A percentile compares a stretch with the other conserved stretches of the same genome.
Conservation (phyloP, 2,329 filamentous ascomycete species). For the Stagonosporopsis chrysanthemi region DNA sequence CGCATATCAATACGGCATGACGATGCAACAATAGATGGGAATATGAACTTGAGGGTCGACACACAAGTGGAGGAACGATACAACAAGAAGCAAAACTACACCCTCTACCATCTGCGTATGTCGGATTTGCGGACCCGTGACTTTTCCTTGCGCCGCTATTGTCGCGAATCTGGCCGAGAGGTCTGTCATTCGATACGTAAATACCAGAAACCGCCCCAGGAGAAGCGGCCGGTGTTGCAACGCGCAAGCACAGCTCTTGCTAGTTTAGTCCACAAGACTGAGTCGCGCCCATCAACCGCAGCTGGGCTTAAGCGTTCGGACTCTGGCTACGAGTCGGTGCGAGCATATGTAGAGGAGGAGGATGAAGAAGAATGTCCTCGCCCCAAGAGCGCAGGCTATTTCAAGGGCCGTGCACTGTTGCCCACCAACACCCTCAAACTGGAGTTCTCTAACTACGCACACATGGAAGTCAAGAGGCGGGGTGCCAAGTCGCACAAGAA, state of each 20-base stretch:
- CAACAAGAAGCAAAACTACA: slow-evolving; percentile 68
- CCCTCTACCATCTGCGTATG: slow-evolving; percentile 94
- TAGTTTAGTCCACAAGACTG: slow-evolving; percentile 63
- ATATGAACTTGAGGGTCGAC: slow-evolving; percentile 94
- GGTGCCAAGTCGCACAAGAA: slow-evolving; percentile 72
- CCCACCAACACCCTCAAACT: slow-evolving; percentile 84
- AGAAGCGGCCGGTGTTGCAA: slow-evolving; percentile 61
- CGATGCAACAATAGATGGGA: slow-evolving; percentile 86
- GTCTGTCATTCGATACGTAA: slow-evolving; percentile 84
- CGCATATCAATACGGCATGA: slow-evolving; percentile 87
- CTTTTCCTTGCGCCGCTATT: slow-evolving; percentile 91
- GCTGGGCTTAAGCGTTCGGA: slow-evolving; percentile 62
- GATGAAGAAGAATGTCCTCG: slow-evolving; percentile 27
- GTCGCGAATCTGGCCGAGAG: slow-evolving; percentile 89
- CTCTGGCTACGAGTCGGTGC: slow-evolving; percentile 64
- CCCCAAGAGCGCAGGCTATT: slow-evolving; percentile 45
- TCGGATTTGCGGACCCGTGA: slow-evolving; percentile 85
- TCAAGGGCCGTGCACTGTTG: slow-evolving; percentile 51
- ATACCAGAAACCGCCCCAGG: slow-evolving; percentile 63
- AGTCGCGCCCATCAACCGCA: slow-evolving; percentile 54
- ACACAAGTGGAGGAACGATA: slow-evolving; percentile 70
- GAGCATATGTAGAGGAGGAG: slow-evolving; percentile 26
- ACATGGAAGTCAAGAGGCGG: slow-evolving; percentile 79
- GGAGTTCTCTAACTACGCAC: slow-evolving; percentile 97
- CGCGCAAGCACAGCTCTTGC: slow-evolving; percentile 67